phyloP scores from a whole-genome alignment of 768 basidiomycete species.

The Pulveroboletus sp. region DNA sequence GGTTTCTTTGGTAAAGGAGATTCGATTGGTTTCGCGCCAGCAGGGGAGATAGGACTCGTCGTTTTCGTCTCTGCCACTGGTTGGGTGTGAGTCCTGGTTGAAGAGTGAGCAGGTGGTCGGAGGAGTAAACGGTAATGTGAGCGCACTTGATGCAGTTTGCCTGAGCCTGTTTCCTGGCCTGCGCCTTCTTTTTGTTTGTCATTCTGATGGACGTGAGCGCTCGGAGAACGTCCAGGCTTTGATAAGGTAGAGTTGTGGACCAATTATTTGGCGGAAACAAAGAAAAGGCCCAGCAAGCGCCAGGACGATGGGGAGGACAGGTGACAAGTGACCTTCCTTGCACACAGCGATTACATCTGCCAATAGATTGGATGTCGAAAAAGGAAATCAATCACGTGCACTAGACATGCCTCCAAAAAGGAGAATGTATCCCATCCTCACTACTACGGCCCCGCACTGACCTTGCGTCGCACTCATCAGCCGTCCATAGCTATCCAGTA shows the following conservation, averaged over 20 bases:
- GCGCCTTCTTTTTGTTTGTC: constrained; percentile 32
- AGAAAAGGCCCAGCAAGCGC: background rate
- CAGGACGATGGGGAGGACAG: background rate
- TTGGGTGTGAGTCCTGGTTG: constrained; percentile 15
- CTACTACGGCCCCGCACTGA: constrained; percentile 8
- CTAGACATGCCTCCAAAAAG: background rate
- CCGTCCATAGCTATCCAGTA: no score
- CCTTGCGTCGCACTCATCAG: no score
- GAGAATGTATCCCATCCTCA: constrained; percentile 10
- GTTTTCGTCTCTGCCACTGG: constrained; percentile 6
- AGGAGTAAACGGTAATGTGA: background rate
- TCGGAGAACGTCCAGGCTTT: constrained; percentile 11
- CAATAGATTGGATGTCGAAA: constrained; percentile 5
- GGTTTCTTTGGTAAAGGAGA: constrained; percentile 17
- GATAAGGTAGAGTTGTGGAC: background rate
- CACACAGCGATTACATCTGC: constrained; percentile 1
- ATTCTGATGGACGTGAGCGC: constrained; percentile 13
- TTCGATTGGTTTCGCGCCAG: constrained; percentile 6
- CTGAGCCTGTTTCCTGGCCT: constrained; percentile 28
- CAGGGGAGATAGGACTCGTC: constrained; percentile 18
- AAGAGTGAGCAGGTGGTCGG: constrained; percentile 5
- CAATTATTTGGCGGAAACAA: background rate
- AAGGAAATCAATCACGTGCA: constrained; percentile 14
- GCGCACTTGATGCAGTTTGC: constrained; percentile 26
- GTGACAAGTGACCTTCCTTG: background rate